These are phyloP conservation scores for Lophium mytilinum DNA, from an alignment of 495 filamentous ascomycete genomes.

Conservation along the genomic window DNA sequence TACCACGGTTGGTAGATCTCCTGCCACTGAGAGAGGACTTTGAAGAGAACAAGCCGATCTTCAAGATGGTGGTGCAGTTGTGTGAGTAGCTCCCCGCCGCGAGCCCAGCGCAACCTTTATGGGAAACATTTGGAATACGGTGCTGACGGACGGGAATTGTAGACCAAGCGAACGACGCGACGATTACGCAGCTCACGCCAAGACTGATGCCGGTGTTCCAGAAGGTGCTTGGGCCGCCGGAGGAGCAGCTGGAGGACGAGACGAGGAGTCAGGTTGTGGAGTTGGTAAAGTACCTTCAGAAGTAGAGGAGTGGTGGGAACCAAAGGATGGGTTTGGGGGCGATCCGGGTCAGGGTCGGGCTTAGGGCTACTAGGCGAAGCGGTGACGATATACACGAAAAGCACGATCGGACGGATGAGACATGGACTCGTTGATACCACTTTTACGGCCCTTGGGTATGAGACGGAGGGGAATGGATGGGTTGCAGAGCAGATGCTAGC, in stretches of 20 bases:
- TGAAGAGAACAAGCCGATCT: conserved; percentile 93
- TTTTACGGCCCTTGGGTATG: not conserved
- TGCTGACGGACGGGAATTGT: conserved; percentile 21
- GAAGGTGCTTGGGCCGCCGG: conserved; percentile 65
- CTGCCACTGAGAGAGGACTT: conserved; percentile 90
- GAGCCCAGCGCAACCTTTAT: no score
- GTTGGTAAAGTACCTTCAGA: conserved; percentile 63
- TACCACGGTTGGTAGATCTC: conserved; percentile 68
- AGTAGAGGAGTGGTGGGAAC: conserved; percentile 1
- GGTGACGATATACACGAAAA: no score
- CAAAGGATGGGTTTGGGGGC: not conserved
- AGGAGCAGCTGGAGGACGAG: conserved; percentile 77
- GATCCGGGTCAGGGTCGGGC: no score
- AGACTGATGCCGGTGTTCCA: conserved; percentile 72
- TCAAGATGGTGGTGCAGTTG: conserved; percentile 74
- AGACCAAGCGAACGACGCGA: conserved; percentile 67
- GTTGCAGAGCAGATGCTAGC: not conserved
- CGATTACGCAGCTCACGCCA: conserved; percentile 66
- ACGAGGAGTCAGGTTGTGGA: conserved; percentile 61
- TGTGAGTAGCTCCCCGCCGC: conserved; percentile 48
- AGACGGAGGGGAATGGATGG: not conserved
- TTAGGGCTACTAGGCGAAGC: no score
- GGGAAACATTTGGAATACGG: not conserved
- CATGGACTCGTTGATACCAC: not conserved
- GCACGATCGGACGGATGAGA: no score